Evolutionary conservation across 2,329 filamentous ascomycete species (phyloP), one percentile per base, ranked within the genome.

Genomic region (Bisporella sp.): DNA sequence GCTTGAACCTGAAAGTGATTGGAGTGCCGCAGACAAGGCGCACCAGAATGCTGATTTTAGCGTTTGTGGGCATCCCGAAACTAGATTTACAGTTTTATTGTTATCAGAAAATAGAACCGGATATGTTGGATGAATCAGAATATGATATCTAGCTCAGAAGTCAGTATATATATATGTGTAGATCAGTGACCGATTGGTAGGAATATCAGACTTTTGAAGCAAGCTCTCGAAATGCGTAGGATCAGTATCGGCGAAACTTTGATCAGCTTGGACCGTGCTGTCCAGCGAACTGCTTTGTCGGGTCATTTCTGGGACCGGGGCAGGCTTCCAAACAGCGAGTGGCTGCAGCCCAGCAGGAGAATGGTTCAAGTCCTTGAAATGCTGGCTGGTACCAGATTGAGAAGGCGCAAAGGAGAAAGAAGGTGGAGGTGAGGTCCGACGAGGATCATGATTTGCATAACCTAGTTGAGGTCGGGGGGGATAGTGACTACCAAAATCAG

Each of bases 31-130:
- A 47, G 78, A 73, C 7, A 89, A 70, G 1, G 84, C 82, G 50
- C 81, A 77, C 21, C 78, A 66, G 58, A 89, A 87, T 1, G 83
- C 84, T 50, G 80, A 77, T 54, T 81, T 76, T 9, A 88, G 71
- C 4, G 72, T 65, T 1, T 71, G 59, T 0, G 81, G 77, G 56
- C 80, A 82, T 43, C 76, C 74, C 3, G 71, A 70, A 21, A 89
- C 66, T 21, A 81, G 71, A 6, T 72, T 71, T 50, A 79, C 75
- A 7, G 86, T 65, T n/a, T 73, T 73, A 11, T 69, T 66, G 59
- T 78, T 82, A 48, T 69, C 79, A 47, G 73, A 72, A 1, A 84
- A 77, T 9, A 89, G 70, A 42, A 89, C 71, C 0, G 85, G 85
- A 51, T 87, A 82, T 4, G 78, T 78, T 11, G 81, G 79, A 58